Evolutionary conservation across 2,329 filamentous ascomycete genomes (phyloP), one percentile per base, ranked within the genome.

Genomic region (Blumeria hordei): DNA sequence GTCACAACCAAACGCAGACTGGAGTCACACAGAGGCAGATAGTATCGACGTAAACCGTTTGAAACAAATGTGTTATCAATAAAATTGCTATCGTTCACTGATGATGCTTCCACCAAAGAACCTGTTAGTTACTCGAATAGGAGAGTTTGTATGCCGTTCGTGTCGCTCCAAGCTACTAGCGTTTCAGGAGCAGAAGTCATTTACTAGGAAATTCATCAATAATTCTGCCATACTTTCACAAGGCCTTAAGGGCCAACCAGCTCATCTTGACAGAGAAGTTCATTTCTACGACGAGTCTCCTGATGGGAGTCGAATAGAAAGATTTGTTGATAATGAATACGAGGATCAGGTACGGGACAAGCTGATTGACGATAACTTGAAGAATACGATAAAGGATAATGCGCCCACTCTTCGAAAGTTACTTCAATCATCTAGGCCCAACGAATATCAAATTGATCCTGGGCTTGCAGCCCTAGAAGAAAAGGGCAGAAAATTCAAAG

Each of bases 121-220:
- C 21, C 21, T 28, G 21, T 4, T 28, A 4, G 21, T 4, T 4
- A 28, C 21, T 28, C 21, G 21, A 4, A 55, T 62, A 55, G 57
- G 60, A 58, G 62, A 62, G 3, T 66, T 60, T 53, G 59, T 67
- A 12, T 67, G 65, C 58, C 62, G 56, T 54, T 64, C 64, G 59
- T 67, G 65, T 55, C 56, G 62, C 50, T 59, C 59, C 28, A 64
- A 63, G 59, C 55, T 65, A 56, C 58, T 60, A 55, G 37, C 39
- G 37, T 45, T 57, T 32, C 56, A 21, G 32, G 55, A 45, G 51
- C 59, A 53, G 53, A 43, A 58, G 53, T 57, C 55, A 60, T 63
- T 60, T 58, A 50, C 58, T 4, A 60, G 64, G 57, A 61, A 57
- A 55, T 33, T 62, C 14, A 55, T 58, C 14, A 59, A 53, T 36